Conservation (phyloP, 31 red algal genomes). For the Endocladia muricata region DNA sequence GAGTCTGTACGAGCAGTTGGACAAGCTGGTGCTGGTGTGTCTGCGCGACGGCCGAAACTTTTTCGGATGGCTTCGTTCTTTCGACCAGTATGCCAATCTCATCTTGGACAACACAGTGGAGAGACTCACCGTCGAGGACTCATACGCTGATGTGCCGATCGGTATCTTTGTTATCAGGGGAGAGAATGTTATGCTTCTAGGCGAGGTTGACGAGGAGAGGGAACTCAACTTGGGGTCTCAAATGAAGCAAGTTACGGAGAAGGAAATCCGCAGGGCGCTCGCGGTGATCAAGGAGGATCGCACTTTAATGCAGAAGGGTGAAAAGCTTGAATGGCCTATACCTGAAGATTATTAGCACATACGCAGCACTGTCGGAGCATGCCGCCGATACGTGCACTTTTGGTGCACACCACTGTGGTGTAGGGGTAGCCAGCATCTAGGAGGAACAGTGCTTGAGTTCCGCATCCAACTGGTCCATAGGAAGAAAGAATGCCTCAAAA, state of each 20-base stretch:
- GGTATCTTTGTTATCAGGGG: constrained; percentile 92
- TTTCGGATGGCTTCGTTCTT: constrained; percentile 84
- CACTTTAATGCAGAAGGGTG: constrained; percentile 24
- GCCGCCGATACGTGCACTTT: too few species aligned
- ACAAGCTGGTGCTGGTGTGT: constrained; percentile 84
- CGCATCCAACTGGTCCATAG: constrained; percentile 8
- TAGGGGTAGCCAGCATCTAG: not conserved
- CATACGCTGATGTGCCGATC: constrained; percentile 85
- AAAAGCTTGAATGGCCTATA: constrained; percentile 76
- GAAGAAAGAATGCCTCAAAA: constrained; percentile 49
- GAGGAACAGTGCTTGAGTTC: not conserved
- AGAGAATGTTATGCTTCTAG: constrained; percentile 96
- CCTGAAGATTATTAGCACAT: constrained; percentile 71
- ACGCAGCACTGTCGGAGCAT: too few species aligned
- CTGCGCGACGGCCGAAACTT: constrained; percentile 91
- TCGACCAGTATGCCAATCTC: constrained; percentile 97
- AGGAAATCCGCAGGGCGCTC: constrained; percentile 64
- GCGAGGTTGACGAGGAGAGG: constrained; percentile 76
- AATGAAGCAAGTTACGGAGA: constrained; percentile 70
- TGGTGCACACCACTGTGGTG: not conserved
- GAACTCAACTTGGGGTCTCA: constrained; percentile 37
- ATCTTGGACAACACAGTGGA: constrained; percentile 90
- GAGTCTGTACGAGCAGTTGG: constrained; percentile 87
- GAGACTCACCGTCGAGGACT: constrained; percentile 74
- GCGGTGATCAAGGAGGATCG: constrained; percentile 37